Evolutionary conservation across 495 filamentous ascomycete species (phyloP), one percentile per base, ranked within the genome.

Genomic region (Neurospora sp.): DNA sequence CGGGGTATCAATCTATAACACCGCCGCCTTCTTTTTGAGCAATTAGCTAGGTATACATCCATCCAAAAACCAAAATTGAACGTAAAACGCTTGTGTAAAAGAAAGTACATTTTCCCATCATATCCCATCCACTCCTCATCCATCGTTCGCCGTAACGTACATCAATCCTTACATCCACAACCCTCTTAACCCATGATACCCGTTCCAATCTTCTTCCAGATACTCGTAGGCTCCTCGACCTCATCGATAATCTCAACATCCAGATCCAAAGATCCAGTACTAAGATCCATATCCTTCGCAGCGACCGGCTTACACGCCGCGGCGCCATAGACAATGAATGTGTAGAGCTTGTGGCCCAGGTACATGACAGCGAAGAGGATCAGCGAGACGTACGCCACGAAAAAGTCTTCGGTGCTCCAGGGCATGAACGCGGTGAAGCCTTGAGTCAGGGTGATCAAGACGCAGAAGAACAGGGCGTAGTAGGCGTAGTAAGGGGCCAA

Each of bases 351-450:
- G 80, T 90, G 88, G 11, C 87, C 88, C 0, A 84, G 27, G 71
- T 87, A 90, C 18, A 91, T 78, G 22, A 88, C 84, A 41, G 85
- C 79, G 40, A 89, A 91, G 31, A 91, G 74, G 59, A 91, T 89
- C 48, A 91, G 75, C 73, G 87, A 89, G 70, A 90, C 82, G 72
- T 91, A 91, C 9, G 85, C 83, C 14, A 87, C 86, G 71, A 91
- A 90, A 74, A 91, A 91, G 27, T 82, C 79, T 76, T 82, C 80
- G 11, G 85, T 84, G 71, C 79, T 78, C 88, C 91, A 93, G 70
- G 78, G 76, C 61, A 93, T 88, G 79, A 91, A 93, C 3, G 85
- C 81, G 5, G 87, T 90, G 79, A 93, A 93, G 6, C 91, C 91
- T 78, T 92, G 89, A 5, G 90, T 91, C 16, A 93, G 46, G 69